Base-by-base conservation (phyloP, 495 filamentous ascomycete genomes). In the Cenococcum geophilum region DNA sequence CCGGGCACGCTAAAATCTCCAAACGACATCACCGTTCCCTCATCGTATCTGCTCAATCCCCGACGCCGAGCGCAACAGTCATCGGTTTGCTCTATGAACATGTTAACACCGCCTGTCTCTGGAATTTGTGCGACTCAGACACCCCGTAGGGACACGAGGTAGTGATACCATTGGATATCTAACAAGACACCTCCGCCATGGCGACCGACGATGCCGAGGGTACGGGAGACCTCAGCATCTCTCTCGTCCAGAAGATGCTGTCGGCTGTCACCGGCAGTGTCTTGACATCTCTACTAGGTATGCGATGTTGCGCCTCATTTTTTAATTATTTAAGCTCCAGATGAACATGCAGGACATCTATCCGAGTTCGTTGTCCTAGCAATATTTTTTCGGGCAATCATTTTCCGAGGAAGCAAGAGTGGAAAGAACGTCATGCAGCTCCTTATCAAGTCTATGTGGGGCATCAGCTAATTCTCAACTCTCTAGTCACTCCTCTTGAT, bases 231-330 rank as follows among this genome's bases (percentile, higher is more conserved):
- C 64, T 77, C 25, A 80, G 91, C 61, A 88, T 91, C 59, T 89
- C 92, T 1, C 78, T 89, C 16, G 70, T 76, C 9, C 95, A 97
- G 75, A 91, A 89, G 75, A 98, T 98, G 95, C 71, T 93, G 35
- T 96, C 92, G 59, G 93, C 93, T 8, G 90, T 91, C 18, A 86
- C 85, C 10, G 93, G 93, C 21, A 97, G 91, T 70, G 75, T 97
- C 61, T 74, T 97, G 55, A 97, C 93, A 10, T 90, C 88, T 32
- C 75, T 98, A 12, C 79, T 97, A 55, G 92, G 92, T 96, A 81
- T 60, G 82, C 16, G 3, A 14, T 55, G 14, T 48, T 48, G 2
- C 9, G 21, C 21, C 9, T 48, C 5, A 48, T 48, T 18, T 22
- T 6, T 56, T 43, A 3, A 23, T 1, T 55, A 57, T 37, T 16